A percentile compares a stretch with the other conserved stretches of the same genome.
phyloP scores from a whole-genome alignment of 2,329 filamentous ascomycete genomes.

The Phialemonium atrogriseum region DNA sequence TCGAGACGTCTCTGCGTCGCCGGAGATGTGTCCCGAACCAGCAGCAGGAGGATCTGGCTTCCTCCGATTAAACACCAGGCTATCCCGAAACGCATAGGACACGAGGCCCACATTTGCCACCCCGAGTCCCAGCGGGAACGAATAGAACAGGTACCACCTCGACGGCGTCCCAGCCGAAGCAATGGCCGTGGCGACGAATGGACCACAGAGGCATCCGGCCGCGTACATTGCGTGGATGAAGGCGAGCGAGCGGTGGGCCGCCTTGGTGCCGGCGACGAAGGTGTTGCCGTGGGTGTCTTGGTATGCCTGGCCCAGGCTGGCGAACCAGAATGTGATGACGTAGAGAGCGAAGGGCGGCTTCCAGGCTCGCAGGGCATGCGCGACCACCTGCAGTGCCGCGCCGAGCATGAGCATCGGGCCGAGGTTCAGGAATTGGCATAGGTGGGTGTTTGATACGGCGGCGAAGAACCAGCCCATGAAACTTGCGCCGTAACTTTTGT shows the following conservation, averaged over 20 bases:
- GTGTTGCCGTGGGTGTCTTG: conserved; percentile 58
- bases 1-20: conserved; percentile 12
- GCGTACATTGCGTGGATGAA: conserved; percentile 58
- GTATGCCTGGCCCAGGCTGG: conserved; percentile 51
- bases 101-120: conserved; percentile 41
- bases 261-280: conserved; percentile 42
- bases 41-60: too few species aligned
- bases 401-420: conserved; percentile 50
- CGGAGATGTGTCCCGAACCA: too few species aligned
- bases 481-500: conserved; percentile 43
- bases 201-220: conserved; percentile 46
- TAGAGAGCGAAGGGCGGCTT: conserved; percentile 48
- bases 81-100: conserved; percentile 40
- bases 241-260: conserved; percentile 51
- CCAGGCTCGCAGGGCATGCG: conserved; percentile 48
- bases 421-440: conserved; percentile 42
- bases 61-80: conserved; percentile 22
- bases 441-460: conserved; percentile 46
- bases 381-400: conserved; percentile 43
- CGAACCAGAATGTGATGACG: conserved; percentile 48
- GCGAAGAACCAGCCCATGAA: conserved; percentile 54
- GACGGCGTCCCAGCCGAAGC: conserved; percentile 27
- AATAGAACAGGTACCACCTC: conserved; percentile 49
- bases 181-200: conserved; percentile 45
- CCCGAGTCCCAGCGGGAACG: conserved; percentile 43